Conservation (phyloP, 1,284 basidiomycete species). For the Ceraceosorus bombacis region DNA sequence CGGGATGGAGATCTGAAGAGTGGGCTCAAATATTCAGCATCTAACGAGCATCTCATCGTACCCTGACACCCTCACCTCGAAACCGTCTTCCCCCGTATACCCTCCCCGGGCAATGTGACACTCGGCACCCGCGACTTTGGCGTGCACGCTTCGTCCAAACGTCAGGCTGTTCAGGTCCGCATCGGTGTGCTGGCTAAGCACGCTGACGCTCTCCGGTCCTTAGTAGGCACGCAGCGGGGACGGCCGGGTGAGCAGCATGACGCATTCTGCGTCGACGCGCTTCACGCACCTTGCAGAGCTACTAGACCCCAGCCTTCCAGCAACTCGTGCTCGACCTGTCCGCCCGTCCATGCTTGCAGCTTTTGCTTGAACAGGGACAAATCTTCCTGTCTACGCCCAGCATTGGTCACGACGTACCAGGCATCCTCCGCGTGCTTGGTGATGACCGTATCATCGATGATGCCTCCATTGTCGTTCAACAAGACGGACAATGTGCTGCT, state of each 20-base stretch:
- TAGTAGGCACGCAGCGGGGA: neutral
- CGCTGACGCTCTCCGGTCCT: slow-evolving; percentile 67
- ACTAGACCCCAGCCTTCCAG: slow-evolving; percentile 80
- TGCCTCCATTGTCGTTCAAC: slow-evolving; percentile 80
- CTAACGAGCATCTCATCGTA: neutral
- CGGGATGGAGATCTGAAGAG: slow-evolving; percentile 68
- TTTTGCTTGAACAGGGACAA: slow-evolving; percentile 67
- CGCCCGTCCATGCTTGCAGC: slow-evolving; percentile 54
- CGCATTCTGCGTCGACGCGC: neutral
- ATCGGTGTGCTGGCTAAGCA: slow-evolving; percentile 64
- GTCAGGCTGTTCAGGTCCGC: slow-evolving; percentile 56
- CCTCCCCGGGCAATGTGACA: slow-evolving; percentile 86
- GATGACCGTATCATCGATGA: slow-evolving; percentile 75
- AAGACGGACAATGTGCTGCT: slow-evolving; percentile 67
- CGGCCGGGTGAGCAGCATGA: neutral
- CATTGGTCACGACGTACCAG: slow-evolving; percentile 96
- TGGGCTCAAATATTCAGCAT: neutral
- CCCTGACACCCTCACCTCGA: slow-evolving; percentile 59
- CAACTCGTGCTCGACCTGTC: slow-evolving; percentile 69
- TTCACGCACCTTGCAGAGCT: slow-evolving; percentile 68
- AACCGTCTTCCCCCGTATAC: slow-evolving; percentile 98
- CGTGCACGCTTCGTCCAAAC: slow-evolving; percentile 40
- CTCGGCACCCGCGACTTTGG: slow-evolving; percentile 60
- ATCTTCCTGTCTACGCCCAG: slow-evolving; percentile 74
- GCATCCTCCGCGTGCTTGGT: slow-evolving; percentile 52